phyloP scores from a whole-genome alignment of 495 filamentous ascomycete species.

The Trichoderma virens region DNA sequence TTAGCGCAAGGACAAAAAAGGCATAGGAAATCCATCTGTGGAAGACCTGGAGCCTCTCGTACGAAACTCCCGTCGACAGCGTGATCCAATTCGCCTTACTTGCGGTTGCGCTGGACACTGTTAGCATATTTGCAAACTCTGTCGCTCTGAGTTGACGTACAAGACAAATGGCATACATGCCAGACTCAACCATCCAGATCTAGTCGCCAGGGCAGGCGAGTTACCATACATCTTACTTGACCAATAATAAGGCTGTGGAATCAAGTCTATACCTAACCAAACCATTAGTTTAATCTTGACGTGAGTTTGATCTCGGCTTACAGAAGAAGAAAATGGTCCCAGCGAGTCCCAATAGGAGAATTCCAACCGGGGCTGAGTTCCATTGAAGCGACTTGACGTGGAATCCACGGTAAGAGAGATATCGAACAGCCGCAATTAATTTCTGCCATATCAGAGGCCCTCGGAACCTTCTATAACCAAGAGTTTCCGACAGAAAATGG shows the following conservation, averaged over 20 bases:
- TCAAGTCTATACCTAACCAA: conserved; percentile 32
- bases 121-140: neutral
- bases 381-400: conserved; percentile 18
- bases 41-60: conserved; percentile 48
- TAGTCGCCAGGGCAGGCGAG: conserved; percentile 44
- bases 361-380: conserved; percentile 37
- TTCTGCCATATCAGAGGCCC: conserved; percentile 14
- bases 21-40: conserved; percentile 48
- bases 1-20: conserved; percentile 44
- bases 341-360: conserved; percentile 29
- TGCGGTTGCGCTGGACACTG: conserved; percentile 17
- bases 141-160: neutral
- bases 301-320: neutral
- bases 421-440: conserved; percentile 14
- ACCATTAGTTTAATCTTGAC: neutral
- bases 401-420: conserved; percentile 34
- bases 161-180: conserved; percentile 46
- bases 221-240: conserved; percentile 40
- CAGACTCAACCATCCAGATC: conserved; percentile 45
- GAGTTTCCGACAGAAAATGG: conserved; percentile 20
- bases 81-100: conserved; percentile 39
- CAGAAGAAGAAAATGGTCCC: conserved; percentile 42
- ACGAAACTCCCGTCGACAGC: conserved; percentile 43
- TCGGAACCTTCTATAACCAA: conserved; percentile 13
- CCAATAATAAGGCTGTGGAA: conserved; percentile 51